Evolutionary conservation across 2,329 filamentous ascomycete species (phyloP), one percentile per base, ranked within the genome.

Genomic region (Geosmithia flava): DNA sequence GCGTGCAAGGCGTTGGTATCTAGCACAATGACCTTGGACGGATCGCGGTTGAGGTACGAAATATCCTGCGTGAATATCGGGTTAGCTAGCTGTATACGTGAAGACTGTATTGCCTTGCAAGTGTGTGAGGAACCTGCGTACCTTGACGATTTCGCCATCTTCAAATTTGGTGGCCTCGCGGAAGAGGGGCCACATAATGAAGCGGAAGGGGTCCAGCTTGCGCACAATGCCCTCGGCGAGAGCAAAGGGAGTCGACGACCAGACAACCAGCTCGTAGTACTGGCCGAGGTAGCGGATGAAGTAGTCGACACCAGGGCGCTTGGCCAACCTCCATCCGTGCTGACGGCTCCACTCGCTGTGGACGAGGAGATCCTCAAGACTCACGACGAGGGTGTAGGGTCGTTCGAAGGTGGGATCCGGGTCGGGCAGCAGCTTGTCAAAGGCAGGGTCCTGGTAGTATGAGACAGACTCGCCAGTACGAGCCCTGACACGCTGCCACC

Each of bases 91-190:
- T 45, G 49, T 20, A 47, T 19, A 37, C 3, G 4, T 10, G 17
- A 27, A 23, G 11, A 27, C 23, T 3, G 19, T 5, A 39, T 37
- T 23, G 29, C 11, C 20, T 44, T 3, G 37, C 5, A 23, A 20
- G 7, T 20, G 7, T 20, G 11, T 30, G 39, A 8, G 15, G 7
- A 7, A 40, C 23, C 1, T 44, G 42, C 69, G 54, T 69, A 89
- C 88, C 82, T 98, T 98, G 68, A 98, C 79, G 59, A 97, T 90
- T 68, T 96, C 87, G 54, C 93, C 93, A 54, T 95, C 85, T 68
- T 96, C 85, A 64, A 95, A 98, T 59, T 90, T 87, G 51, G 93
- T 97, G n/a, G 91, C 93, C 67, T 98, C 93, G 48, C 93, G 80
- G 73, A 87, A 97, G 45, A 98, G 72, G 2, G 90, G 89, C 85